A percentile compares a stretch with the other conserved stretches of the same genome.
Evolutionary conservation across 495 filamentous ascomycete genomes (phyloP).

Genomic region (Penicillium robsamsonii): DNA sequence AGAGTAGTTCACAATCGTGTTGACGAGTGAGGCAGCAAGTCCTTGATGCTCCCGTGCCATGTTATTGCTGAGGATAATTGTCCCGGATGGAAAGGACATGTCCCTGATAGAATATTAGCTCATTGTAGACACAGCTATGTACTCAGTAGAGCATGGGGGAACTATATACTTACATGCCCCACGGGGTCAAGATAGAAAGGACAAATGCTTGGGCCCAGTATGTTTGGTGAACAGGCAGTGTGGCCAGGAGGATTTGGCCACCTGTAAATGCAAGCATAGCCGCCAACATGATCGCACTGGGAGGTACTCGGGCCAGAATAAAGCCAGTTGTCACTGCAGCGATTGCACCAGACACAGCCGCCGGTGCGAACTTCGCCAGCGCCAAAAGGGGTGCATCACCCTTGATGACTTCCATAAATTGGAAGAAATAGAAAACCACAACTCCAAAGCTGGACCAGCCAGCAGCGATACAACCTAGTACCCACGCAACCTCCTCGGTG

Average conservation of each 20-base stretch:
- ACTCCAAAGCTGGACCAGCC: constrained; percentile 66
- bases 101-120: constrained; percentile 26
- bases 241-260: constrained; percentile 33
- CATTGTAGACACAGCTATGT: not conserved
- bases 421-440: constrained; percentile 56
- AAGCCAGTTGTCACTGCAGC: constrained; percentile 51
- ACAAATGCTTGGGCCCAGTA: constrained; percentile 51
- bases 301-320: constrained; percentile 38
- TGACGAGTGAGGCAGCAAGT: constrained; percentile 58
- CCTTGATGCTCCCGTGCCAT: constrained; percentile 43
- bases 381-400: constrained; percentile 46
- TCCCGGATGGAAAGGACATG: constrained; percentile 40
- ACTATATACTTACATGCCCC: constrained; percentile 50
- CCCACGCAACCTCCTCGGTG: constrained; percentile 49
- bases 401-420: constrained; percentile 52
- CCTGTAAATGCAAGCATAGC: constrained; percentile 49
- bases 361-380: constrained; percentile 45
- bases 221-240: constrained; percentile 17
- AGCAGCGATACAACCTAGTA: constrained; percentile 51
- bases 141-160: too few relatives aligned
- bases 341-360: constrained; percentile 44
- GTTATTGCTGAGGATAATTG: constrained; percentile 35
- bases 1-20: constrained; percentile 63
- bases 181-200: constrained; percentile 45
- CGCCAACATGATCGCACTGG: constrained; percentile 49